Evolutionary conservation across 306 rosid genomes (phyloP), one percentile per base, ranked within the genome.

Genomic region (Pterocarpus macrocarpus): DNA sequence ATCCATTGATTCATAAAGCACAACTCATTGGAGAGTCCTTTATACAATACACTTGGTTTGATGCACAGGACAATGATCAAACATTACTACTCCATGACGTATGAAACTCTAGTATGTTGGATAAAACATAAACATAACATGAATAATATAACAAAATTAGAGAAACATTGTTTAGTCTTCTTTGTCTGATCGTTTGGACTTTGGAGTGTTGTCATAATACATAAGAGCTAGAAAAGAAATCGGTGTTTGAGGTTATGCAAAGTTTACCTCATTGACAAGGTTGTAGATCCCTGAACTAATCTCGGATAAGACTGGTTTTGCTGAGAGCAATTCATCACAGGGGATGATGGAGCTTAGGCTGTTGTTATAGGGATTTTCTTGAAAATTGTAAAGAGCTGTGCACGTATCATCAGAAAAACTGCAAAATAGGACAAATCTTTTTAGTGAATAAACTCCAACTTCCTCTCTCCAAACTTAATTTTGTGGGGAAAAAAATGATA

Each of bases 341-440:
- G 93, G 94, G 52, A 91, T 78, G 68, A 91, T 82, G 32, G 86
- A 89, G 80, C 90, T 90, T 57, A 94, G 81, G 87, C 91, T 91
- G 57, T 52, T 90, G 84, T 90, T 83, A 62, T 86, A 47, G 2
- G 97, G 97, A 71, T 94, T 85, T 79, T 82, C 79, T 82, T 90
- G 84, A 65, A 94, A 94, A 76, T 35, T 86, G 17, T 82, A 59
- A 22, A 93, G 85, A 64, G 92, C 89, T 58, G 86, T 89, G 89
- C 98, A 93, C 0, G 85, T 76, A 69, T 93, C 98, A 68, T 69
- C 62, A 22, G 90, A 84, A 66, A 93, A 91, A 69, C 98, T 93
- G 81, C 71, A 86, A 72, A 63, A 66, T 43, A 57, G 53, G 5
- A 22, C 49, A 44, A 10, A 10, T 50, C 45, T n/a, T 38, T 53